phyloP scores from a whole-genome alignment of 306 rosid genomes.

The Coriaria nepalensis region DNA sequence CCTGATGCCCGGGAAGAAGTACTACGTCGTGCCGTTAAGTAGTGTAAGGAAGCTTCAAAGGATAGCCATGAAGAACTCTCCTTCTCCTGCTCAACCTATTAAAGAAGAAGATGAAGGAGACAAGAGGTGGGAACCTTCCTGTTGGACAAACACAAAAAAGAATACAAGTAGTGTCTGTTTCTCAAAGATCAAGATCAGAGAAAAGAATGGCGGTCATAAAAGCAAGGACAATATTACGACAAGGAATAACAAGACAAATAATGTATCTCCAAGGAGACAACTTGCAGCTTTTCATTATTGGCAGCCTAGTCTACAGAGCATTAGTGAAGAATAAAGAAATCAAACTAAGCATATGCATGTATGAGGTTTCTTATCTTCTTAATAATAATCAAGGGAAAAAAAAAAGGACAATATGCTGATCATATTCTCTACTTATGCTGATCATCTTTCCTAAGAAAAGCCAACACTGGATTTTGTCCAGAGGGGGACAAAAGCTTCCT shows the following conservation, averaged over 20 bases:
- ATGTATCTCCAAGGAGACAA: constrained; percentile 25
- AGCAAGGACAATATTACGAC: constrained; percentile 7
- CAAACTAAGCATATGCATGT: neutral
- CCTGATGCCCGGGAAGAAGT: constrained; percentile 48
- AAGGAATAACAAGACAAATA: constrained; percentile 9
- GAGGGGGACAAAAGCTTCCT: too few species aligned
- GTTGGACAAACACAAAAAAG: constrained; percentile 4
- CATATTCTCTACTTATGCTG: too few species aligned
- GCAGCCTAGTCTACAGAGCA: constrained; percentile 51
- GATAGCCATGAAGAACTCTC: constrained; percentile 26
- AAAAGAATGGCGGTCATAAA: constrained; percentile 8
- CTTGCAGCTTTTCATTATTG: constrained; percentile 25
- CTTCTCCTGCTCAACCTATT: constrained; percentile 12
- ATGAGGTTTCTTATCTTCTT: neutral
- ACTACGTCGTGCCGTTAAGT: constrained; percentile 45
- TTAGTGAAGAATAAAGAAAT: constrained; percentile 39
- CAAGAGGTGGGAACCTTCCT: constrained; percentile 2
- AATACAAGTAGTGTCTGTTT: constrained; percentile 16
- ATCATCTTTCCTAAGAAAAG: too few species aligned
- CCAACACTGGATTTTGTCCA: too few species aligned
- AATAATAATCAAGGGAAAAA: neutral
- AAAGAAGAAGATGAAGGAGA: constrained; percentile 11
- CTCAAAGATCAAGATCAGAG: constrained; percentile 7
- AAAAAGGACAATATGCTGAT: too few species aligned
- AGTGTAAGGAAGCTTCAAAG: constrained; percentile 46